Percentiles rank a stretch among this genome's conserved stretches.
phyloP scores from a whole-genome alignment of 495 filamentous ascomycete species.

The Penicillium bialowiezense region DNA sequence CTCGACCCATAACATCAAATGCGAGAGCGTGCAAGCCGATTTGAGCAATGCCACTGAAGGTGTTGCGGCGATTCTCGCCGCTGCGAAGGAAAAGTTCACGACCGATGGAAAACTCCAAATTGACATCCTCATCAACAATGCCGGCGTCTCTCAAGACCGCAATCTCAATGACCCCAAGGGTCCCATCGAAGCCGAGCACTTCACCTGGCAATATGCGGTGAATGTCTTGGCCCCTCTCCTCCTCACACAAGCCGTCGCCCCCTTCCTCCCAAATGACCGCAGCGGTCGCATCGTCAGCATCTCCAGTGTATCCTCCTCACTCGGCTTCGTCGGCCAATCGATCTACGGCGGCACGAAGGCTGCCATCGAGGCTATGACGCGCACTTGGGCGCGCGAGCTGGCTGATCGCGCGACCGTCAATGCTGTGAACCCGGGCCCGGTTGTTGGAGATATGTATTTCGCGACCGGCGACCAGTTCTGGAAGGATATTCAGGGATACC shows the following conservation, averaged over 20 bases:
- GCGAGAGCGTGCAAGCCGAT: slow-evolving; percentile 55
- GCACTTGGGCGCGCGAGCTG: slow-evolving; percentile 83
- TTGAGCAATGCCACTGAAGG: slow-evolving; percentile 45
- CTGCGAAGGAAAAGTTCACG: slow-evolving; percentile 51
- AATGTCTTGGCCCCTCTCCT: slow-evolving; percentile 88
- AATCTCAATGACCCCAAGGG: slow-evolving; percentile 53
- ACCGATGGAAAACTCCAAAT: slow-evolving; percentile 59
- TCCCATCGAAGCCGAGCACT: slow-evolving; percentile 53
- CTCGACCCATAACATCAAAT: slow-evolving; percentile 38
- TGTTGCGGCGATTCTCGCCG: slow-evolving; percentile 25
- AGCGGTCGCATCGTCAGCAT: slow-evolving; percentile 79
- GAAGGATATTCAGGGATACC: slow-evolving; percentile 55
- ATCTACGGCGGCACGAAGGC: slow-evolving; percentile 90
- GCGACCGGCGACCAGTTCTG: slow-evolving; percentile 52
- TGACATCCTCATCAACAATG: slow-evolving; percentile 90
- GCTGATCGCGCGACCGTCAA: slow-evolving; percentile 79
- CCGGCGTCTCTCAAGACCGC: slow-evolving; percentile 63
- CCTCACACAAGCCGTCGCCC: slow-evolving; percentile 66
- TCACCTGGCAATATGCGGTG: slow-evolving; percentile 68
- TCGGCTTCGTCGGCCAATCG: slow-evolving; percentile 68
- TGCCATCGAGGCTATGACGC: slow-evolving; percentile 87
- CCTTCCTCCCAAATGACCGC: slow-evolving; percentile 70
- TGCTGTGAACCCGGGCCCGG: slow-evolving; percentile 84
- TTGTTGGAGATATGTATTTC: slow-evolving; percentile 76
- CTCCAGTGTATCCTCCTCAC: slow-evolving; percentile 63